phyloP scores from a whole-genome alignment of 208 protist genomes.

The Leishmania gerbilli region DNA sequence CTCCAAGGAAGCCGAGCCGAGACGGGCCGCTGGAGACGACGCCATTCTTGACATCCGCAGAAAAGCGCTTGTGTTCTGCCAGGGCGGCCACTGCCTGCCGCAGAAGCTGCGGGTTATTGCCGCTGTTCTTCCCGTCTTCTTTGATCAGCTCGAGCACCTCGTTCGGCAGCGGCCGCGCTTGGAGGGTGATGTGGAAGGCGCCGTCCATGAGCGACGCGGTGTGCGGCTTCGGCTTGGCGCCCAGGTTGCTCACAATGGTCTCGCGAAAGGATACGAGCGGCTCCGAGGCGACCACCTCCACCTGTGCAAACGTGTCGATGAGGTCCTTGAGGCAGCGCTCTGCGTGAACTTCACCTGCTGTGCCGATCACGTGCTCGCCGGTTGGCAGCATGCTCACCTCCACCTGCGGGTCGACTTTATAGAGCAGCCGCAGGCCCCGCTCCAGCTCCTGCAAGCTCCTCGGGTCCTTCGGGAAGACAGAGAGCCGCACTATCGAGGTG shows the following conservation, averaged over 20 bases:
- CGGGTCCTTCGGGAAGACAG: conserved; percentile 91
- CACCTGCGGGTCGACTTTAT: conserved; percentile 96
- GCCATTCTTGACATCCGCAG: conserved; percentile 42
- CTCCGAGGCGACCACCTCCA: conserved; percentile 84
- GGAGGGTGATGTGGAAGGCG: conserved; percentile 73
- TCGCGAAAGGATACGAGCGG: conserved; percentile 91
- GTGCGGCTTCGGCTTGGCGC: conserved; percentile 76
- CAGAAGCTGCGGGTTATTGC: conserved; percentile 49
- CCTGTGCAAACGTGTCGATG: conserved; percentile 86
- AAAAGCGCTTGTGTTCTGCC: conserved; percentile 60
- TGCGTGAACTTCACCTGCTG: conserved; percentile 97
- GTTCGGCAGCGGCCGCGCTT: conserved; percentile 65
- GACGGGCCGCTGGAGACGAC: conserved; percentile 63
- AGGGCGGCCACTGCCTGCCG: conserved; percentile 42
- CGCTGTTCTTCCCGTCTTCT: conserved; percentile 70
- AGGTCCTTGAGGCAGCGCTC: conserved; percentile 96
- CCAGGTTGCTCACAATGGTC: conserved; percentile 61
- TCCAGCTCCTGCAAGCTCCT: conserved; percentile 68
- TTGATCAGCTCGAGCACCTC: conserved; percentile 81
- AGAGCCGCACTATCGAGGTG: conserved; percentile 97
- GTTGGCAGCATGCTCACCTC: conserved; percentile 93
- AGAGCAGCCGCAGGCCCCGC: conserved; percentile 92
- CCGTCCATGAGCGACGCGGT: conserved; percentile 63
- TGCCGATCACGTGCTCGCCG: conserved; percentile 96
- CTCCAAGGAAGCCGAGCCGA: conserved; percentile 74